phyloP scores from a whole-genome alignment of 768 basidiomycete genomes.

The Leucocoprinus leucothites region DNA sequence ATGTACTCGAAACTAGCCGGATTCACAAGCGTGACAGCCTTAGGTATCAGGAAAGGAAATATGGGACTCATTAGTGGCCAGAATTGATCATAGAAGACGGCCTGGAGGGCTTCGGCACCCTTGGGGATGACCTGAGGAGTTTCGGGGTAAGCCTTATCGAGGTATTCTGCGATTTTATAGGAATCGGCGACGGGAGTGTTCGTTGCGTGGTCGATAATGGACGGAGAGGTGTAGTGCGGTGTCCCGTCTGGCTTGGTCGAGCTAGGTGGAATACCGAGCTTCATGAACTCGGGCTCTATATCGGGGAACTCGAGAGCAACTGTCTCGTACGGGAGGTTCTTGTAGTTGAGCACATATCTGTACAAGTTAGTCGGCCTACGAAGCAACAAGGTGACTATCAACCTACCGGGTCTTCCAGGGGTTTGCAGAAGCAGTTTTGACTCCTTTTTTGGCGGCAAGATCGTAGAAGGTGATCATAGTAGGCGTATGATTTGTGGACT shows the following conservation, averaged over 20 bases:
- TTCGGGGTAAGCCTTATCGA: slow-evolving; percentile 39
- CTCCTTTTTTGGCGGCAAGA: neutral
- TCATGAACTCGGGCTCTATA: slow-evolving; percentile 26
- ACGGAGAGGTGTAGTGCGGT: slow-evolving; percentile 12
- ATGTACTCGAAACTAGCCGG: slow-evolving; percentile 28
- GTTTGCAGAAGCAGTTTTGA: slow-evolving; percentile 8
- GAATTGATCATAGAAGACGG: slow-evolving; percentile 1
- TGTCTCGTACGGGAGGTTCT: slow-evolving; percentile 25
- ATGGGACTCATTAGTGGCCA: slow-evolving; percentile 12
- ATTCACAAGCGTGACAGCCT: slow-evolving; percentile 14
- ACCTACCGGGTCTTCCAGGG: slow-evolving; percentile 14
- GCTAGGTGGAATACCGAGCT: slow-evolving; percentile 28
- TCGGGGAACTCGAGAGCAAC: slow-evolving; percentile 42
- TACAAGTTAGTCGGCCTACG: neutral
- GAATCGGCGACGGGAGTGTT: slow-evolving; percentile 34
- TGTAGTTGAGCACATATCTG: slow-evolving; percentile 12
- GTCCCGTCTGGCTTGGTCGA: slow-evolving; percentile 17
- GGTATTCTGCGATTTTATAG: slow-evolving; percentile 41
- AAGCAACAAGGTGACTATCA: too few relatives aligned
- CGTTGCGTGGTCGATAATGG: slow-evolving; percentile 29
- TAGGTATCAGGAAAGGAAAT: slow-evolving; percentile 9
- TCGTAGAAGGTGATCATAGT: slow-evolving; percentile 10
- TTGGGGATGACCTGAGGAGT: slow-evolving; percentile 23
- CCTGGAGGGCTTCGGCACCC: slow-evolving; percentile 3
- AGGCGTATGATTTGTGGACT: too few relatives aligned